Conservation (phyloP, 805 yeast species). For the Barnettozyma pratensis region DNA sequence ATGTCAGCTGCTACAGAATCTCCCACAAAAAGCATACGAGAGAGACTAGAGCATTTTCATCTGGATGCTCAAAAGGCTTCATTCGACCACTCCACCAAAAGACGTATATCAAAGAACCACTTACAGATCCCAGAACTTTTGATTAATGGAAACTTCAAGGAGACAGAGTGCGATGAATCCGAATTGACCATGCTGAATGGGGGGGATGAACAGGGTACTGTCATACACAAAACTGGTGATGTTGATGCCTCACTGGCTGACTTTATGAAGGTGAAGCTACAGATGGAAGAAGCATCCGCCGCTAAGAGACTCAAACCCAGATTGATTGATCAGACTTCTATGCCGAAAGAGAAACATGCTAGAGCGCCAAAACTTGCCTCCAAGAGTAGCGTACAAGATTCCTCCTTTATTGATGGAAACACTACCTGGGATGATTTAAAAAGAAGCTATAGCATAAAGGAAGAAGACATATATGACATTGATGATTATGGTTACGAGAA, state of each 20-base stretch:
- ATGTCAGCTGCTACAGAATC: conserved; percentile 2
- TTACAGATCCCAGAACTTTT: conserved; percentile 1
- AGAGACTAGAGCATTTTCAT: conserved; percentile 1
- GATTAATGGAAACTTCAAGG: conserved; percentile 2
- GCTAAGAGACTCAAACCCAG: not conserved
- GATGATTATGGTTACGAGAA: not conserved
- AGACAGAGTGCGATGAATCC: not conserved
- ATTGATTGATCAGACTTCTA: too few relatives aligned
- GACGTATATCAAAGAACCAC: not conserved
- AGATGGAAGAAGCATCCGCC: not conserved
- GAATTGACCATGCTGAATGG: not conserved
- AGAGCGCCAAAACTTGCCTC: not conserved
- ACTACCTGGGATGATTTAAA: conserved; percentile 24
- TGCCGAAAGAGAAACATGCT: not conserved
- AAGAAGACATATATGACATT: conserved; percentile 8
- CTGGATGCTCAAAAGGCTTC: not conserved
- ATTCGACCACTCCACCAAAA: not conserved
- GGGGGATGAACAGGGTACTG: conserved; percentile 6
- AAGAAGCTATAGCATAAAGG: conserved; percentile 12
- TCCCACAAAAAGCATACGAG: conserved; percentile 7
- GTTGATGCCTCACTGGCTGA: conserved; percentile 6
- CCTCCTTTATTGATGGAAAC: not conserved
- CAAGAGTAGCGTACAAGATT: not conserved
- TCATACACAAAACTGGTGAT: conserved; percentile 4
- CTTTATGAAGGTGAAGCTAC: conserved; percentile 8